Conservation (phyloP, 176 grass and related monocot genomes). For the Oryza longistaminata region DNA sequence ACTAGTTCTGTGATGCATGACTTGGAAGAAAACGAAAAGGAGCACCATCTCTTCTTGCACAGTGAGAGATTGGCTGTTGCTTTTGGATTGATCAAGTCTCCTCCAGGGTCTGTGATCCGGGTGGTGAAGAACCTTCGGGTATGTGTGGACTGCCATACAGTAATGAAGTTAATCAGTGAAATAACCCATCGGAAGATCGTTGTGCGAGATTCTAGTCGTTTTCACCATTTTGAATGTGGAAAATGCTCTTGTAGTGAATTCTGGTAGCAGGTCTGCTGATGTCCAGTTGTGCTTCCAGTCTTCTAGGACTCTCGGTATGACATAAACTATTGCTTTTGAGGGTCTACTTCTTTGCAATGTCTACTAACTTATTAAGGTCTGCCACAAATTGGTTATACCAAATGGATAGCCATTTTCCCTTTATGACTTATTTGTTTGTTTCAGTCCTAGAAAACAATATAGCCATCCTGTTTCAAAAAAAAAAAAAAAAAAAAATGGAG, state of each 20-base stretch:
- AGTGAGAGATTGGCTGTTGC: slow-evolving; percentile 90
- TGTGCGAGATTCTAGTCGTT: slow-evolving; percentile 65
- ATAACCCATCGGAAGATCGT: slow-evolving; percentile 56
- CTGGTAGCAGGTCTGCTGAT: slow-evolving; percentile 54
- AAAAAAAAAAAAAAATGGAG: too few species aligned
- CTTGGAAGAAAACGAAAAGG: slow-evolving; percentile 91
- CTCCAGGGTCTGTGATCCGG: slow-evolving; percentile 60
- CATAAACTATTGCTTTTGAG: neutral
- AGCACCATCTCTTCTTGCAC: slow-evolving; percentile 75
- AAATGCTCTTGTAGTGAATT: slow-evolving; percentile 77
- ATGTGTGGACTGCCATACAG: slow-evolving; percentile 67
- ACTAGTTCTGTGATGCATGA: slow-evolving; percentile 90
- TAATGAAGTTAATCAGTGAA: slow-evolving; percentile 69
- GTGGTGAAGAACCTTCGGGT: slow-evolving; percentile 75
- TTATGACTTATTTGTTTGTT: slow-evolving; percentile 2
- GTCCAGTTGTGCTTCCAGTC: slow-evolving; percentile 16
- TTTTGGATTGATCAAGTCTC: slow-evolving; percentile 69
- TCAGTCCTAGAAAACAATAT: neutral
- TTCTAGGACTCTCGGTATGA: slow-evolving; percentile 29
- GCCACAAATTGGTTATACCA: neutral
- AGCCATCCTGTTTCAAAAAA: neutral
- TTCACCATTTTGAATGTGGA: slow-evolving; percentile 67
- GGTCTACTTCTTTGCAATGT: slow-evolving; percentile 5
- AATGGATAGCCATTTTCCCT: neutral
- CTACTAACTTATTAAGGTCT: neutral